A percentile compares a stretch with the other conserved stretches of the same genome.
Conservation (phyloP, 2,329 filamentous ascomycete genomes). For the Orbilia javanica region DNA sequence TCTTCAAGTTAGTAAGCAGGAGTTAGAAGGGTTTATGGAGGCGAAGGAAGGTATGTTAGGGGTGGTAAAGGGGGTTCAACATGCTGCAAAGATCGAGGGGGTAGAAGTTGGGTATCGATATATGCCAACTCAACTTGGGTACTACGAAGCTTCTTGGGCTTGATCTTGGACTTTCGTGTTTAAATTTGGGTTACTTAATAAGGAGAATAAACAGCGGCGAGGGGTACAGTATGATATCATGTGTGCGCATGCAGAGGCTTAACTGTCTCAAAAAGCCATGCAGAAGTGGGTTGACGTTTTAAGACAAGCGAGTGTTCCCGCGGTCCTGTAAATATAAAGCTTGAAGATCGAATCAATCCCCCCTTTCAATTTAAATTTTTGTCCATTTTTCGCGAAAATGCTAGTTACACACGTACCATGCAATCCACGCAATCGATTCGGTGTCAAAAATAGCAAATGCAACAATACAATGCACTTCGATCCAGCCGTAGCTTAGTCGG, state of each 20-base stretch:
- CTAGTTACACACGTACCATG: neutral
- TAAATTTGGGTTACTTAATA: neutral
- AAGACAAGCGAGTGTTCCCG: constrained; percentile 20
- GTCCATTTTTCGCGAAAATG: no score
- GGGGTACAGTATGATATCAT: constrained; percentile 20
- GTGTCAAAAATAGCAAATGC: neutral
- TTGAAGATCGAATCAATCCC: constrained; percentile 12
- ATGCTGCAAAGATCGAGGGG: constrained; percentile 38
- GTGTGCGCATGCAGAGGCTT: neutral
- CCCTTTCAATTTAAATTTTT: neutral
- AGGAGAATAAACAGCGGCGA: neutral
- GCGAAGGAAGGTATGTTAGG: constrained; percentile 28
- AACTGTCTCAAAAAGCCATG: neutral
- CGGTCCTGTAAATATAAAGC: constrained; percentile 24
- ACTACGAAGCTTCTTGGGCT: constrained; percentile 39
- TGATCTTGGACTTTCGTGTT: neutral
- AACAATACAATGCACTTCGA: no score
- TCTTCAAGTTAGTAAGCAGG: neutral
- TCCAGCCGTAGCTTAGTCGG: no score
- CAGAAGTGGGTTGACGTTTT: constrained; percentile 1
- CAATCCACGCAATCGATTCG: neutral
- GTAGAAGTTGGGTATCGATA: constrained; percentile 45
- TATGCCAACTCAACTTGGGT: constrained; percentile 42
- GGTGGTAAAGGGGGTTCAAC: constrained; percentile 30
- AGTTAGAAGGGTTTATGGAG: constrained; percentile 26